Evolutionary conservation across 2,329 filamentous ascomycete genomes (phyloP).

Genomic region (Canariomyces notabilis): DNA sequence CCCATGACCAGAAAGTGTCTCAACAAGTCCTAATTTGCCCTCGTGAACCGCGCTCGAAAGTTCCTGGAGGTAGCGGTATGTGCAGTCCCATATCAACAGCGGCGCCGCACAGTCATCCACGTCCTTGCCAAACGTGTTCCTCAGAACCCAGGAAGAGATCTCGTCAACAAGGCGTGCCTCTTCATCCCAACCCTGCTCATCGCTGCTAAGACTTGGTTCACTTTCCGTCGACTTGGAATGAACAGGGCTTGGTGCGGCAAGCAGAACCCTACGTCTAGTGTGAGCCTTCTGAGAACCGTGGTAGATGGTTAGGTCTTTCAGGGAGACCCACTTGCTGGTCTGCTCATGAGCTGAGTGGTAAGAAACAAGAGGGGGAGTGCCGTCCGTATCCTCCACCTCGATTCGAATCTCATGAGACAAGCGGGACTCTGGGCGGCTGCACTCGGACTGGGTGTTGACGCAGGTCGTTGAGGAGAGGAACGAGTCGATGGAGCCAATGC

Average conservation of each 20-base stretch:
- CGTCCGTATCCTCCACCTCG: slow-evolving; percentile 17
- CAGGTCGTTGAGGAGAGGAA: slow-evolving; percentile 25
- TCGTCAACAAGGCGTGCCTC: slow-evolving; percentile 21
- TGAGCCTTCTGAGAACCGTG: slow-evolving; percentile 4
- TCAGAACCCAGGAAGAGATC: slow-evolving; percentile 23
- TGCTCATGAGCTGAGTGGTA: slow-evolving; percentile 6
- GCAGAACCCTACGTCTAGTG: slow-evolving; percentile 4
- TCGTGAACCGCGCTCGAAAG: slow-evolving; percentile 18
- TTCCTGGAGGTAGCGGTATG: slow-evolving; percentile 23
- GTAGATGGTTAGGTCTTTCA: no score
- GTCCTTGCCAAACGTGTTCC: slow-evolving; percentile 23
- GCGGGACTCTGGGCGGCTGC: slow-evolving; percentile 23
- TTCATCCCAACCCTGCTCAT: slow-evolving; percentile 12
- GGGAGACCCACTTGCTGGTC: slow-evolving; percentile 13
- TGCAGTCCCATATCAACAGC: slow-evolving; percentile 23
- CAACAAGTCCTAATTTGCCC: slow-evolving; percentile 14
- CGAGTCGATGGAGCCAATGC: slow-evolving; percentile 26
- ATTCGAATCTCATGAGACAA: slow-evolving; percentile 20
- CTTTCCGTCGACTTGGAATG: not conserved
- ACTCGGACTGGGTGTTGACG: slow-evolving; percentile 26
- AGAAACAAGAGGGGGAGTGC: slow-evolving; percentile 2
- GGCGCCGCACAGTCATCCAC: slow-evolving; percentile 25
- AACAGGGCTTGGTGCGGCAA: slow-evolving; percentile 6
- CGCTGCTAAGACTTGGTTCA: slow-evolving; percentile 8
- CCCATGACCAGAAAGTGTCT: slow-evolving; percentile 15